Evolutionary conservation across 2,329 filamentous ascomycete genomes (phyloP), one percentile per base, ranked within the genome.

Genomic region (Claviceps sorghi): DNA sequence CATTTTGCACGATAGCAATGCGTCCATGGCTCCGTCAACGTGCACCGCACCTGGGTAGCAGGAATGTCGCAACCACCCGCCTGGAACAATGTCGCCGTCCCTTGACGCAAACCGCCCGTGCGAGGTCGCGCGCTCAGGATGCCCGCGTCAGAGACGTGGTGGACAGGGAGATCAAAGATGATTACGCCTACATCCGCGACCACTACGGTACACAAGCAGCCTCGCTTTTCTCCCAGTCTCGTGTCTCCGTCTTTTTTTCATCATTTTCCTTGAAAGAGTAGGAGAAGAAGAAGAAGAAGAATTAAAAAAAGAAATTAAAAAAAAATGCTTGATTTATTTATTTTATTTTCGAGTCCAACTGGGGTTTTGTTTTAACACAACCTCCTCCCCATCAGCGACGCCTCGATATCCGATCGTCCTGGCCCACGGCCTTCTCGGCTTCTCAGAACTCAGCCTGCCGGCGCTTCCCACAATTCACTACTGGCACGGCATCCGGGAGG

Each of bases 351-450:
- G 26, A 5, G 3, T 26, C 5, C 26, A 3, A 3, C 3, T 5
- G 26, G 26, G 26, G 26, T 26, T 5, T 26, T 26, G 26, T 26
- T 26, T 5, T 26, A 26, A 26, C 26, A 26, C 26, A 26, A 26
- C 41, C 26, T 49, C 41, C 26, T 49, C 40, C 50, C 41, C 15
- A 52, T 53, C 54, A 79, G 75, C 71, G 42, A 75, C 76, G 4
- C 80, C 80, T 2, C 77, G 76, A 58, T 61, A 82, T 57, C 79
- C 80, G 45, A 76, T 84, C 52, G 79, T 84, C 51, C 75, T 84
- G 36, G 80, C 80, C 50, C 81, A 84, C 60, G 81, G 81, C 52
- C 70, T 84, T 48, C 68, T 84, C 50, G 81, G 81, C 59, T 84
- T 83, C 62, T 72, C 77, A 40, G 75, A 82, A 61, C 68, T 84